Evolutionary conservation across 2,329 filamentous ascomycete genomes (phyloP).

Genomic region (Monosporascus sp.): DNA sequence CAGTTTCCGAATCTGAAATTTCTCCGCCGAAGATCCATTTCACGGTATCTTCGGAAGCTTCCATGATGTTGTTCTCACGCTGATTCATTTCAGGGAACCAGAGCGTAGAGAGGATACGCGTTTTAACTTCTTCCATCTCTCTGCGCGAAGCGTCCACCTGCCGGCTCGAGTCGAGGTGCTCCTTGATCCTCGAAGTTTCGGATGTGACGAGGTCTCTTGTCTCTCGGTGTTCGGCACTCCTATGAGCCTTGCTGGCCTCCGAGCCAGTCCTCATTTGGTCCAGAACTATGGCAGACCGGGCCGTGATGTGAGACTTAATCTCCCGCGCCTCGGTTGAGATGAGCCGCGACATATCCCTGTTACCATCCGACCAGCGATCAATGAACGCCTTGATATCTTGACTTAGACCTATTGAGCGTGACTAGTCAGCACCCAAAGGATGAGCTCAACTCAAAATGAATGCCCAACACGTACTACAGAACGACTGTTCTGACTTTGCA

Average conservation of each 20-base stretch:
- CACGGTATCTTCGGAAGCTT: conserved; percentile 5
- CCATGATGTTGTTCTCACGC: conserved; percentile 7
- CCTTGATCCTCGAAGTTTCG: not conserved
- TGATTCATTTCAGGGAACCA: conserved; percentile 10
- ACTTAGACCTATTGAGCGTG: not conserved
- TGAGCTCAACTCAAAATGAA: too few relatives aligned
- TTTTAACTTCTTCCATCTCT: not conserved
- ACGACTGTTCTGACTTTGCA: not conserved
- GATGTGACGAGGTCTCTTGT: not conserved
- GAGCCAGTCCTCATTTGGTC: not conserved
- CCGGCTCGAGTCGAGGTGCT: not conserved
- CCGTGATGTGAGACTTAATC: conserved; percentile 6
- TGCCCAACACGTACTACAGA: not conserved
- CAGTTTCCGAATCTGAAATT: not conserved
- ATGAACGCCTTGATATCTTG: conserved; percentile 4
- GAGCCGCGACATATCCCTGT: conserved; percentile 4
- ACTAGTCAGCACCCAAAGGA: not conserved
- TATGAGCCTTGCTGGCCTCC: not conserved
- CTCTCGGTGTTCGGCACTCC: not conserved
- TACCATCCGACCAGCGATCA: conserved; percentile 7
- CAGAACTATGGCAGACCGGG: not conserved
- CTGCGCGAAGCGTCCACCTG: not conserved
- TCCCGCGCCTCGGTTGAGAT: conserved; percentile 2
- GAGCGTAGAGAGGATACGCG: conserved; percentile 5
- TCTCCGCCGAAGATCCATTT: conserved; percentile 1